phyloP scores from a whole-genome alignment of 345 rosid species.

The Populus tremula region DNA sequence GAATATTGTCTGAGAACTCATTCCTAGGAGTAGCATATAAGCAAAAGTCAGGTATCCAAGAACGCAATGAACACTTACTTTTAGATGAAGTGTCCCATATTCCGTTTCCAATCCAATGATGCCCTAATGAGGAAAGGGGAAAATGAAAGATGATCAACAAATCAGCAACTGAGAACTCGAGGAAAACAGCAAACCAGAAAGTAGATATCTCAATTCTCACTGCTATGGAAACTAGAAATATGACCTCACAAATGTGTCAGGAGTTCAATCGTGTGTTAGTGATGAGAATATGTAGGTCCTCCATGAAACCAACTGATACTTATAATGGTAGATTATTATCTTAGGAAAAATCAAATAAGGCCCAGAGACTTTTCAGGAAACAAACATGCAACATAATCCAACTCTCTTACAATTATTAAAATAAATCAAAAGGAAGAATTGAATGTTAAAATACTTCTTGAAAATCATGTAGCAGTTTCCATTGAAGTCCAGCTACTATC shows the following conservation, averaged over 20 bases:
- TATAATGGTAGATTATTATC: neutral
- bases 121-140: slow-evolving; percentile 42
- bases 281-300: neutral
- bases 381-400: neutral
- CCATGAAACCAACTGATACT: neutral
- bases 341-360: neutral
- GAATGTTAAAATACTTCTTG: neutral
- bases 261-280: neutral
- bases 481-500: neutral
- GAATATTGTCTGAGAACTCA: neutral
- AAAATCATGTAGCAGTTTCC: neutral
- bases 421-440: neutral
- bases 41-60: neutral
- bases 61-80: slow-evolving; percentile 48
- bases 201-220: neutral
- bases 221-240: neutral
- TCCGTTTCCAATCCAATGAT: slow-evolving; percentile 72
- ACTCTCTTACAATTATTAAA: neutral
- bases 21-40: neutral
- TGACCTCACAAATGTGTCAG: neutral
- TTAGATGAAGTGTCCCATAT: slow-evolving; percentile 67
- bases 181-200: neutral
- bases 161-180: neutral
- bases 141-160: neutral
- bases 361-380: neutral